A percentile compares a stretch with the other conserved stretches of the same genome.
Evolutionary conservation across 495 filamentous ascomycete species (phyloP).

Genomic region (Penicillium mononematosum): DNA sequence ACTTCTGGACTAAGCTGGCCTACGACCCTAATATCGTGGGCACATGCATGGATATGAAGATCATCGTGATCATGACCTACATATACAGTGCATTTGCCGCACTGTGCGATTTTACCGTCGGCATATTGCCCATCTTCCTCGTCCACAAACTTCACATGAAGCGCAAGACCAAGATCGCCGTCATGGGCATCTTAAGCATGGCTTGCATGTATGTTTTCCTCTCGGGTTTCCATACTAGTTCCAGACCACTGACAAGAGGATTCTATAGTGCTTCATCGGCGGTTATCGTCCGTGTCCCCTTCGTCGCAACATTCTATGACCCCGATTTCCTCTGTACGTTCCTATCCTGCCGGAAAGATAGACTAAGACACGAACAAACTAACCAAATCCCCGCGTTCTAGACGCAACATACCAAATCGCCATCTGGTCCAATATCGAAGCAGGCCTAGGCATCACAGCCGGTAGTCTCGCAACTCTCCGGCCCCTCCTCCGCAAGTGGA

Average conservation of each 20-base stretch:
- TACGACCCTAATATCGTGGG: slow-evolving; percentile 33
- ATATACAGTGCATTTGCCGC: slow-evolving; percentile 44
- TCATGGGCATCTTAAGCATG: slow-evolving; percentile 44
- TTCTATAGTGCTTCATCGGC: slow-evolving; percentile 37
- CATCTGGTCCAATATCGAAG: slow-evolving; percentile 47
- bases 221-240: neutral
- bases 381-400: slow-evolving; percentile 12
- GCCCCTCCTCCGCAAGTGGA: slow-evolving; percentile 42
- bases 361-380: neutral
- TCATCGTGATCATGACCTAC: slow-evolving; percentile 42
- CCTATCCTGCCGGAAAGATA: neutral
- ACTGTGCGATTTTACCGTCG: slow-evolving; percentile 44
- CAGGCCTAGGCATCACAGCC: slow-evolving; percentile 46
- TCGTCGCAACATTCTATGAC: slow-evolving; percentile 38
- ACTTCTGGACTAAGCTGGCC: slow-evolving; percentile 39
- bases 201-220: slow-evolving; percentile 41
- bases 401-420: slow-evolving; percentile 44
- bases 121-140: slow-evolving; percentile 40
- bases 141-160: slow-evolving; percentile 41
- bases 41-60: slow-evolving; percentile 37
- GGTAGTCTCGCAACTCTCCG: slow-evolving; percentile 49
- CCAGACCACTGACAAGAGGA: slow-evolving; percentile 5
- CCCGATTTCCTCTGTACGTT: slow-evolving; percentile 42
- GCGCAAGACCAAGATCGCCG: slow-evolving; percentile 36
- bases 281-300: slow-evolving; percentile 43